A percentile compares a stretch with the other conserved stretches of the same genome.
Evolutionary conservation across 108 stramenopile species (phyloP).

Genomic region (Skeletonema marinoi): DNA sequence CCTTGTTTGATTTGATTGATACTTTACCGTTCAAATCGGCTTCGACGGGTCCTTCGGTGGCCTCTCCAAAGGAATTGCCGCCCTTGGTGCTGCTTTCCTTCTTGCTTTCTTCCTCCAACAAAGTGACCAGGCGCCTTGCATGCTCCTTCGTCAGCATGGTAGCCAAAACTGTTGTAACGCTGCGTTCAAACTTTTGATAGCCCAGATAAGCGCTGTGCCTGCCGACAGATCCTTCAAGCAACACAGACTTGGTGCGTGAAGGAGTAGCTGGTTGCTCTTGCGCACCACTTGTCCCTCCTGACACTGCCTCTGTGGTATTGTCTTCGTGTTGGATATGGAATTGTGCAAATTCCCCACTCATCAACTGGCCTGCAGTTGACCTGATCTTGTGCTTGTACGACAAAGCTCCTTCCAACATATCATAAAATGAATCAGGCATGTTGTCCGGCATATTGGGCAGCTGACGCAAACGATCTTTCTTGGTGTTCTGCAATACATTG

Average conservation of each 20-base stretch:
- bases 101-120: conserved; percentile 22
- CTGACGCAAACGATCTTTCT: conserved; percentile 40
- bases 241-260: conserved; percentile 3
- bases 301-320: conserved; percentile 37
- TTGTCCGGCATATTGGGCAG: conserved; percentile 77
- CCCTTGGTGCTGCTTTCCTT: neutral
- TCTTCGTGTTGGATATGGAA: conserved; percentile 63
- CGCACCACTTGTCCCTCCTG: neutral
- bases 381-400: conserved; percentile 65
- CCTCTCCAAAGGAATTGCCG: conserved; percentile 37
- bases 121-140: conserved; percentile 30
- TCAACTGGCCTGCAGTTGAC: conserved; percentile 59
- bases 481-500: conserved; percentile 59
- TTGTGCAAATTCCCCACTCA: conserved; percentile 69
- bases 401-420: conserved; percentile 67
- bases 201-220: conserved; percentile 51
- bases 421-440: conserved; percentile 76
- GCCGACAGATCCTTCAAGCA: conserved; percentile 41
- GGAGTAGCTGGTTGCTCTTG: neutral
- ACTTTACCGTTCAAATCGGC: too few relatives aligned
- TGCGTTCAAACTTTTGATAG: conserved; percentile 64
- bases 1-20: neutral
- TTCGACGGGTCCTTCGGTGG: conserved; percentile 1
- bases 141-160: conserved; percentile 48
- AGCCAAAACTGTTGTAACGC: conserved; percentile 62